Percentiles rank a stretch among this genome's conserved stretches.
phyloP scores from a whole-genome alignment of 345 rosid species.

The Physaria fendleri region DNA sequence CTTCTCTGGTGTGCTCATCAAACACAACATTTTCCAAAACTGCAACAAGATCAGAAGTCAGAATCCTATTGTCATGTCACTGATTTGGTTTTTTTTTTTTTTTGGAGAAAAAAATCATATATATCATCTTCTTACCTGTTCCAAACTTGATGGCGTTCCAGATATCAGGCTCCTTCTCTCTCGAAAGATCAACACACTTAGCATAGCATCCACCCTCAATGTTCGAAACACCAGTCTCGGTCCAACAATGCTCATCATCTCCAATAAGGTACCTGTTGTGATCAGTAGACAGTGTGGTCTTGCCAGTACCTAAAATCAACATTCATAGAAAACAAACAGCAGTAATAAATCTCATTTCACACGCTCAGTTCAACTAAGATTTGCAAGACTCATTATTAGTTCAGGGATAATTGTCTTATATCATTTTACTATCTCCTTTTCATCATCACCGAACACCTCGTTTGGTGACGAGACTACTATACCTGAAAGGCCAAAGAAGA shows the following conservation, averaged over 20 bases:
- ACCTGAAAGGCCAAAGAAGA: constrained; percentile 96
- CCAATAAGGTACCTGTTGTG: constrained; percentile 85
- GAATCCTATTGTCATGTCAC: not conserved
- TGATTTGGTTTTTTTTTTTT: no score
- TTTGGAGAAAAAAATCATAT: not conserved
- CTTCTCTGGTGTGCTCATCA: constrained; percentile 86
- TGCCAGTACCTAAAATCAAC: constrained; percentile 64
- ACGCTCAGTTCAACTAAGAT: not conserved
- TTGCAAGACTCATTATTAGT: not conserved
- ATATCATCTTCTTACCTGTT: constrained; percentile 41
- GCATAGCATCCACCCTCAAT: constrained; percentile 99
- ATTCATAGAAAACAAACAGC: not conserved
- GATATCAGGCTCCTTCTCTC: constrained; percentile 93
- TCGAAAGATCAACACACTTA: constrained; percentile 87
- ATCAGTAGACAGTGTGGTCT: constrained; percentile 94
- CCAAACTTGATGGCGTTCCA: constrained; percentile 98
- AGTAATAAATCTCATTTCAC: constrained; percentile 3
- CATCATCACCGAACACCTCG: constrained; percentile 1
- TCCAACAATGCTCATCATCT: constrained; percentile 96
- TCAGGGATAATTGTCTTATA: not conserved
- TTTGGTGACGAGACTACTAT: not conserved
- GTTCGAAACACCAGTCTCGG: constrained; percentile 85
- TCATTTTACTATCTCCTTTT: not conserved
- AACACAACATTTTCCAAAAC: constrained; percentile 94
- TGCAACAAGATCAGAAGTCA: constrained; percentile 28